These are phyloP conservation scores for Hygrocybe coccinea DNA, from an alignment of 768 basidiomycete genomes.

Conservation along the genomic window DNA sequence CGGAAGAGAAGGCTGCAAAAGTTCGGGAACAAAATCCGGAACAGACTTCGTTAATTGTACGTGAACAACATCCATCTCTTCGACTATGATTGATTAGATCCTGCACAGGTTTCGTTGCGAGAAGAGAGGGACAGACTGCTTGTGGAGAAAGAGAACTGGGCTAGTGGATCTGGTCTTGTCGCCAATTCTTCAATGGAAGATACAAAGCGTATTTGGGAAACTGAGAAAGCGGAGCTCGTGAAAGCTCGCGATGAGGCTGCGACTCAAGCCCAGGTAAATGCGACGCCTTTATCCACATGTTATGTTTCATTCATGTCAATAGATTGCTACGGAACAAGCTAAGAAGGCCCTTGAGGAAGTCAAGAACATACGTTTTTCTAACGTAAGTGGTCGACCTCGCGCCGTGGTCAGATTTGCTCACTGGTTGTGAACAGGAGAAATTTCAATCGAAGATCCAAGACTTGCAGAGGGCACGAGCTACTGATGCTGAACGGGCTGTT, in stretches of 20 bases:
- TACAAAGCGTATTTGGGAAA: conserved; percentile 44
- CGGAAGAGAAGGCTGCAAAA: conserved; percentile 10
- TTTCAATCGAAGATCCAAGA: conserved; percentile 52
- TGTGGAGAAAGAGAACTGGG: conserved; percentile 51
- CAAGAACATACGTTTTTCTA: conserved; percentile 40
- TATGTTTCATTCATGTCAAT: not conserved
- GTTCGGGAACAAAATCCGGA: conserved; percentile 10
- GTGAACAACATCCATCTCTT: conserved; percentile 10
- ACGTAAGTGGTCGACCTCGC: conserved; percentile 24
- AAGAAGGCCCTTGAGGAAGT: conserved; percentile 43
- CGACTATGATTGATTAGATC: not conserved
- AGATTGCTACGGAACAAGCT: conserved; percentile 41
- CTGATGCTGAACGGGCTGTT: conserved; percentile 40
- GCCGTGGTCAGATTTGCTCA: not conserved
- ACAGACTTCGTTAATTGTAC: conserved; percentile 37
- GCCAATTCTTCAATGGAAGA: conserved; percentile 24
- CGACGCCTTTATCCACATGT: not conserved
- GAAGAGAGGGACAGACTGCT: conserved; percentile 60
- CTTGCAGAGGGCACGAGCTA: conserved; percentile 47
- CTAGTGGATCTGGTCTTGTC: conserved; percentile 23
- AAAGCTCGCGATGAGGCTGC: conserved; percentile 59
- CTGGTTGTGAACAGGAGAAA: conserved; percentile 47
- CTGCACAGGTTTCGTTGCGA: conserved; percentile 39
- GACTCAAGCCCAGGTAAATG: conserved; percentile 50
- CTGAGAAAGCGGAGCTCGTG: conserved; percentile 54